Conservation (phyloP, 208 protist genomes). For the Jaenimonas drosophilae region DNA sequence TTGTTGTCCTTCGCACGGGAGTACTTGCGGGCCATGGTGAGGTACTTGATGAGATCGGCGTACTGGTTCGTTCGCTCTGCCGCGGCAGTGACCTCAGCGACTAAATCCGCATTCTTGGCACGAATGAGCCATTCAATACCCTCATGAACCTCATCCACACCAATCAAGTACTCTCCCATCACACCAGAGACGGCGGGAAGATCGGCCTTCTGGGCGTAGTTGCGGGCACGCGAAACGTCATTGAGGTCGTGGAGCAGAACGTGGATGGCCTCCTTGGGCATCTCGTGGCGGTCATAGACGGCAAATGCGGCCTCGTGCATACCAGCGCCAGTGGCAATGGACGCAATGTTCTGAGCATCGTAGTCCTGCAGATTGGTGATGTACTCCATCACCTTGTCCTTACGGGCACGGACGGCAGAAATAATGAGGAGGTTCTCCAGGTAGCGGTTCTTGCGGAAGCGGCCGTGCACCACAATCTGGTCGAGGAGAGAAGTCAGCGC, state of each 20-base stretch:
- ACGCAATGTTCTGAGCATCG: slow-evolving; percentile 97
- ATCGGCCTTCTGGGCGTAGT: slow-evolving; percentile 94
- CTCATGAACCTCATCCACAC: slow-evolving; percentile 84
- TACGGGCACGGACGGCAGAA: slow-evolving; percentile 97
- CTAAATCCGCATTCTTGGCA: slow-evolving; percentile 93
- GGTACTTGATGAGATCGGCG: slow-evolving; percentile 96
- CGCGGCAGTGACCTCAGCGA: slow-evolving; percentile 87
- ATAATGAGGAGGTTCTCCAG: slow-evolving; percentile 99
- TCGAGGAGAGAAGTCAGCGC: slow-evolving; percentile 99
- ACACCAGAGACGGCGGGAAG: slow-evolving; percentile 91
- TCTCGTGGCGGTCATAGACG: slow-evolving; percentile 98
- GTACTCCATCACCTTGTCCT: slow-evolving; percentile 98
- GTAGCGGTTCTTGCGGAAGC: slow-evolving; percentile 97
- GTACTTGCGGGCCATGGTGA: slow-evolving; percentile 96
- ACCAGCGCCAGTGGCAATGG: slow-evolving; percentile 87
- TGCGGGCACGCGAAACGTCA: slow-evolving; percentile 89
- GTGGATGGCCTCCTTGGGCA: slow-evolving; percentile 94
- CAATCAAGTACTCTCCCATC: slow-evolving; percentile 94
- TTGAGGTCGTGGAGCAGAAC: slow-evolving; percentile 97
- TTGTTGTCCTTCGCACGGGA: slow-evolving; percentile 73
- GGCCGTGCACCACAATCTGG: slow-evolving; percentile 98
- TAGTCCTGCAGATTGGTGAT: slow-evolving; percentile 98
- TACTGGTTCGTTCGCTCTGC: slow-evolving; percentile 91
- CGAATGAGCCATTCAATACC: slow-evolving; percentile 98
- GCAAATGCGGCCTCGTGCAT: slow-evolving; percentile 99